phyloP scores from a whole-genome alignment of 2,329 filamentous ascomycete species.

The Aspergillus costaricaensis region DNA sequence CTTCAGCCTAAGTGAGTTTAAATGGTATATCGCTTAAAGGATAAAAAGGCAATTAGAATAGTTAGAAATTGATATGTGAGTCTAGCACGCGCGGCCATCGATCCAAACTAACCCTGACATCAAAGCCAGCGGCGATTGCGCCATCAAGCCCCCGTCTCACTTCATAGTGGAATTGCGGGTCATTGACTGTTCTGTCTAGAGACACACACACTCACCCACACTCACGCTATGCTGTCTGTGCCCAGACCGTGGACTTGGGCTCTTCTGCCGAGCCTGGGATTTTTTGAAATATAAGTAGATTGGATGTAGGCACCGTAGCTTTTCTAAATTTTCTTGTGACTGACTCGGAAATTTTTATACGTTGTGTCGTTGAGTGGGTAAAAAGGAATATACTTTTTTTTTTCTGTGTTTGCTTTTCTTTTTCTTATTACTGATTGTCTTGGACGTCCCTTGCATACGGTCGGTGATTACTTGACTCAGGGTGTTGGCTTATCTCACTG shows the following conservation, averaged over 20 bases:
- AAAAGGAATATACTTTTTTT: background rate
- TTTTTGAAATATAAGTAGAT: no score
- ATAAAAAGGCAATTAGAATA: background rate
- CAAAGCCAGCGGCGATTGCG: slow-evolving; percentile 24
- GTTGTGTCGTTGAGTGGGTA: background rate
- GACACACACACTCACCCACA: no score
- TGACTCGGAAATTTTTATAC: background rate
- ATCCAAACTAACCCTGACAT: background rate
- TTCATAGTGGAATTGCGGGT: background rate
- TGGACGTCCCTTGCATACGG: background rate
- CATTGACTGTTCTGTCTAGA: background rate
- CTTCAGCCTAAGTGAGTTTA: background rate
- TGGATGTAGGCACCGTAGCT: no score
- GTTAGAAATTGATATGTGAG: background rate
- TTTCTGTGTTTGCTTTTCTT: background rate
- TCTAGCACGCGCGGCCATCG: background rate
- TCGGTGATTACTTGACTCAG: background rate
- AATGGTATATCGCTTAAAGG: background rate
- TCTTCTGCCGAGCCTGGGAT: no score
- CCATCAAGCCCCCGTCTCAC: slow-evolving; percentile 21
- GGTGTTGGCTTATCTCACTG: no score
- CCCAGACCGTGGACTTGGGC: no score
- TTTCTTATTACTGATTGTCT: background rate
- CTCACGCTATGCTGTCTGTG: no score
- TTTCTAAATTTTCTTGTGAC: no score